These are phyloP conservation scores for Hanseniaspora uvarum DNA, from an alignment of 1,139 yeast species.

Conservation along the genomic window DNA sequence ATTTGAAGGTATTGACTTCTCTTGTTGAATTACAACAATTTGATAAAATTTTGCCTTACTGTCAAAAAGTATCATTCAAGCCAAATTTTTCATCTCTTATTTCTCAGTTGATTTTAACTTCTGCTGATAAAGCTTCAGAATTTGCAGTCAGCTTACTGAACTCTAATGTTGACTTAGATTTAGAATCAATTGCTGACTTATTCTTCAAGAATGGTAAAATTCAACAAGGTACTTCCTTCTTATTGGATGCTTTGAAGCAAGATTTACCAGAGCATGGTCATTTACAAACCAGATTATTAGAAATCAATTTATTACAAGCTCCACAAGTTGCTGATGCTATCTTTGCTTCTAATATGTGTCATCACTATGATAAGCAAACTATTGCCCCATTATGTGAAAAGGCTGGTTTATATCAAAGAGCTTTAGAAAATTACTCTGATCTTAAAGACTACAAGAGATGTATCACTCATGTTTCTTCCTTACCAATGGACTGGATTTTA, in stretches of 20 bases:
- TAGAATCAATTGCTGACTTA: slow-evolving; percentile 83
- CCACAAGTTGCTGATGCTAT: slow-evolving; percentile 99
- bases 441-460: slow-evolving; percentile 92
- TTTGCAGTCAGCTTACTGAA: slow-evolving; percentile 81
- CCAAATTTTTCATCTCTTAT: slow-evolving; percentile 87
- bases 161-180: slow-evolving; percentile 48
- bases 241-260: slow-evolving; percentile 87
- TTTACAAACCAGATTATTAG: slow-evolving; percentile 86
- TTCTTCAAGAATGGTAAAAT: slow-evolving; percentile 89
- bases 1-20: slow-evolving; percentile 82
- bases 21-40: slow-evolving; percentile 94
- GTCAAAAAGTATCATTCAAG: slow-evolving; percentile 75
- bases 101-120: slow-evolving; percentile 80
- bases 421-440: slow-evolving; percentile 90
- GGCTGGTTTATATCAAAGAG: slow-evolving; percentile 88
- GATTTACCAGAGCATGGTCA: slow-evolving; percentile 94
- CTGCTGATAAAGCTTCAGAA: slow-evolving; percentile 97
- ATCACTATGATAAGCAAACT: slow-evolving; percentile 88
- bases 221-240: slow-evolving; percentile 98
- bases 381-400: slow-evolving; percentile 88
- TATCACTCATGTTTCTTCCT: slow-evolving; percentile 71
- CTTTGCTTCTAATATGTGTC: slow-evolving; percentile 88
- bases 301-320: slow-evolving; percentile 85
- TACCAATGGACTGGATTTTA: slow-evolving; percentile 91
- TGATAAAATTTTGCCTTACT: slow-evolving; percentile 89